Conservation (phyloP, 768 basidiomycete genomes). For the Pleurotus cornucopiae region DNA sequence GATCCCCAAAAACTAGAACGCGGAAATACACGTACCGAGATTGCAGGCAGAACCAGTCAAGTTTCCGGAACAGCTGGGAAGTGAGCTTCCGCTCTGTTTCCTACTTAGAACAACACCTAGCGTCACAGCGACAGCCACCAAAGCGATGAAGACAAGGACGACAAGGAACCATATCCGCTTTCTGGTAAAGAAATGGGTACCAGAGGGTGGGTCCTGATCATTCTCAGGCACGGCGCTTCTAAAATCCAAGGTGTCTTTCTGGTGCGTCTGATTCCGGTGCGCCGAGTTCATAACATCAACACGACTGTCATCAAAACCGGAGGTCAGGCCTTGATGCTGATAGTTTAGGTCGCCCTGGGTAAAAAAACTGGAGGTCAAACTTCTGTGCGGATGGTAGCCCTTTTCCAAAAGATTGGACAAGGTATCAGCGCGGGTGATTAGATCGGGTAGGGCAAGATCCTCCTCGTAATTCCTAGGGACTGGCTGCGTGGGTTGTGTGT, state of each 20-base stretch:
- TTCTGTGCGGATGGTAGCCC: conserved; percentile 50
- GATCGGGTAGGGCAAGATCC: conserved; percentile 44
- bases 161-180: conserved; percentile 22
- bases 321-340: conserved; percentile 14
- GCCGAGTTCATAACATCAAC: neutral
- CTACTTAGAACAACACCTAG: conserved; percentile 38
- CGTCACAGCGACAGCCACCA: conserved; percentile 38
- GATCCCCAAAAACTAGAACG: conserved; percentile 3
- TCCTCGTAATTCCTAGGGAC: conserved; percentile 42
- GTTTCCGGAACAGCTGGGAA: conserved; percentile 33
- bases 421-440: conserved; percentile 43
- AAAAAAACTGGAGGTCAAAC: conserved; percentile 22
- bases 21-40: conserved; percentile 39
- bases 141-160: conserved; percentile 27
- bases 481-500: conserved; percentile 32
- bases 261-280: neutral
- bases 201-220: neutral
- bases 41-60: conserved; percentile 49
- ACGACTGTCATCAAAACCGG: conserved; percentile 17
- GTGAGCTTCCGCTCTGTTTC: conserved; percentile 17
- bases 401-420: conserved; percentile 47
- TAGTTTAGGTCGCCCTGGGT: neutral
- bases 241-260: neutral
- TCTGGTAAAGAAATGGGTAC: neutral
- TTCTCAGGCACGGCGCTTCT: neutral